A percentile compares a stretch with the other conserved stretches of the same genome.
Conservation (phyloP, 352 stramenopile species). For the Peronospora belbahrii region DNA sequence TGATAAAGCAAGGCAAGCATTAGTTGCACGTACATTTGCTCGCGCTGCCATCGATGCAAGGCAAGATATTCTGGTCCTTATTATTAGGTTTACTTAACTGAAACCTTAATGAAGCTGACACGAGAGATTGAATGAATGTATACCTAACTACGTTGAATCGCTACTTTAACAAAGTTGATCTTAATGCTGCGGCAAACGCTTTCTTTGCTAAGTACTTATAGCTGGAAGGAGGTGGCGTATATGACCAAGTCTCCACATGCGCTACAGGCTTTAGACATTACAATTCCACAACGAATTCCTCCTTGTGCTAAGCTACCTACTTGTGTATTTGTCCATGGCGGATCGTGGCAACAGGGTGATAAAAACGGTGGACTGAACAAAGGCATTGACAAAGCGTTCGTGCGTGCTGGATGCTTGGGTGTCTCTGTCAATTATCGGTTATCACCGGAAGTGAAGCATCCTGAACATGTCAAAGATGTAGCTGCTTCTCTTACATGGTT, state of each 20-base stretch:
- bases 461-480: slow-evolving; percentile 58
- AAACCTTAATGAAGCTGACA: neutral
- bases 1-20: neutral
- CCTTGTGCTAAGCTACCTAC: slow-evolving; percentile 37
- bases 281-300: slow-evolving; percentile 31
- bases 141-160: neutral
- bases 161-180: neutral
- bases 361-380: slow-evolving; percentile 61
- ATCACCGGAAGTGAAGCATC: slow-evolving; percentile 67
- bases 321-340: slow-evolving; percentile 78
- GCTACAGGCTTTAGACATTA: slow-evolving; percentile 62
- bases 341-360: slow-evolving; percentile 78
- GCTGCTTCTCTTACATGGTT: slow-evolving; percentile 57
- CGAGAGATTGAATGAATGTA: neutral
- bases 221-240: slow-evolving; percentile 71
- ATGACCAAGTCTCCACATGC: slow-evolving; percentile 25
- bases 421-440: slow-evolving; percentile 79
- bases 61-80: neutral
- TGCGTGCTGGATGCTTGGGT: slow-evolving; percentile 39
- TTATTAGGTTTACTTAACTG: neutral
- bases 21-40: slow-evolving; percentile 18
- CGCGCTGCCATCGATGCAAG: slow-evolving; percentile 13
- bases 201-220: slow-evolving; percentile 28
- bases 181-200: slow-evolving; percentile 27
- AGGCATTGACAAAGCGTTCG: slow-evolving; percentile 55